A percentile compares a stretch with the other conserved stretches of the same genome.
Conservation (phyloP, 2,329 filamentous ascomycete genomes). For the Cladosporium sphaerospermum region DNA sequence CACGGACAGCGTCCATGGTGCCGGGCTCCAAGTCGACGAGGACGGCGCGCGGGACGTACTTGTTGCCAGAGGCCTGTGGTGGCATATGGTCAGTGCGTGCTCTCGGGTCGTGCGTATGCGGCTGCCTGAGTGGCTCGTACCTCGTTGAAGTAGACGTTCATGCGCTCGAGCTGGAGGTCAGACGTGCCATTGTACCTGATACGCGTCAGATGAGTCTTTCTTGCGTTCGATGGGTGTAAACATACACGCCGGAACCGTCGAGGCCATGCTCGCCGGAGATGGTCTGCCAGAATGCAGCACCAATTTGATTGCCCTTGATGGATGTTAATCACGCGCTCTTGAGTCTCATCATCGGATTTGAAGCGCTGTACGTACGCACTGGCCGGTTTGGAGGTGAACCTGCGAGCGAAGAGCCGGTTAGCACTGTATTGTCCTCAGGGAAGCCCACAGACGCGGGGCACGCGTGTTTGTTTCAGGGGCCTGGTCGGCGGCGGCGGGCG, state of each 20-base stretch:
- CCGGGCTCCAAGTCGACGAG: constrained; percentile 99
- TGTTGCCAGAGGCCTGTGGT: constrained; percentile 82
- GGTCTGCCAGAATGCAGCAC: constrained; percentile 91
- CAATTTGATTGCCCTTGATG: constrained; percentile 95
- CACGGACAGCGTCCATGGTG: constrained; percentile 99
- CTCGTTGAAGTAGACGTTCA: constrained; percentile 99
- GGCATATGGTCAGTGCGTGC: constrained; percentile 23
- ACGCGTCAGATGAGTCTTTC: constrained; percentile 21
- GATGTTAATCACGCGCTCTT: constrained; percentile 21
- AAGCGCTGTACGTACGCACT: constrained; percentile 69
- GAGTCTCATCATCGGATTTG: constrained; percentile 1
- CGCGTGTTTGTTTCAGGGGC: constrained; percentile 30
- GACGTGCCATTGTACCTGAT: constrained; percentile 91
- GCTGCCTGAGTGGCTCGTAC: constrained; percentile 38
- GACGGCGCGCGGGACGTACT: constrained; percentile 98
- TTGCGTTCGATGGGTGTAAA: constrained; percentile 25
- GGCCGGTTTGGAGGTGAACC: constrained; percentile 99
- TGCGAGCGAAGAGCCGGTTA: constrained; percentile 52
- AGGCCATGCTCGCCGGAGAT: constrained; percentile 76
- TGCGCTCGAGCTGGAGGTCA: constrained; percentile 98
- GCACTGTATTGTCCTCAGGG: constrained; percentile 46
- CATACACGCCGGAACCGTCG: constrained; percentile 92
- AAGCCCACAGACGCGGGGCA: constrained; percentile 37
- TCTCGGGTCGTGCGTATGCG: constrained; percentile 1
- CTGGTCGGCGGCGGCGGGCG: constrained; percentile 13